Evolutionary conservation across 1,139 yeast genomes (phyloP), one percentile per base, ranked within the genome.

Genomic region (Hansenula lynferdii): DNA sequence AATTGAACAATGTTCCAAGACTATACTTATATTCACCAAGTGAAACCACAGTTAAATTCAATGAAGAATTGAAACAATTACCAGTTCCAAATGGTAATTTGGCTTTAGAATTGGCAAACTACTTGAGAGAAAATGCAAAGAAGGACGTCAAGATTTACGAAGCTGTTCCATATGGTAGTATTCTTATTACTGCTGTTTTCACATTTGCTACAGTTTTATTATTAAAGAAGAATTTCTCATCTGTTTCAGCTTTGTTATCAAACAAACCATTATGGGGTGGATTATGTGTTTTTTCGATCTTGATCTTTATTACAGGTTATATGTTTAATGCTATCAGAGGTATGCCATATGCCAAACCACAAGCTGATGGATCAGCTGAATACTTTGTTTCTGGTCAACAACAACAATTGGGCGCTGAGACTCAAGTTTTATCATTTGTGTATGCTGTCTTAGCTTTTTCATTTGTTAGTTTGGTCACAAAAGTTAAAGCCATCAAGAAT

Each of bases 251-350:
- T 22, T 35, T 75, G 24, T 45, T 61, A 23, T 57, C 60, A 26
- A 61, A 69, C 33, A 70, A 64, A 45, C 74, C 75, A 45, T 53
- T 83, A 37, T 87, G 96, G 96, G 80, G 83, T 36, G 73, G 77
- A 5, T 41, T 72, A 14, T 70, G 85, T 5, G 65, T 85, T 18
- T 66, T 84, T 32, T 54, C 75, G 12, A 72, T 86, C 21, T 68
- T 90, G 45, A 65, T 89, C 52, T 85, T 90, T 67, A 80, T 77
- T 38, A 72, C 94, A 11, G 98, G 98, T 14, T 85, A 89, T 63
- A 92, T 92, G 98, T 92, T 79, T 72, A 89, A 87, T 60, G 77
- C 78, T 51, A 92, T 92, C 47, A 78, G 97, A 58, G 75, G 75
- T 31, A 72, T 81, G 8, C 95, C 87, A 16, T 84, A 80, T 54